These are phyloP conservation scores for Xerocomus amazonicus DNA, from an alignment of 1,284 basidiomycete species.

Conservation along the genomic window DNA sequence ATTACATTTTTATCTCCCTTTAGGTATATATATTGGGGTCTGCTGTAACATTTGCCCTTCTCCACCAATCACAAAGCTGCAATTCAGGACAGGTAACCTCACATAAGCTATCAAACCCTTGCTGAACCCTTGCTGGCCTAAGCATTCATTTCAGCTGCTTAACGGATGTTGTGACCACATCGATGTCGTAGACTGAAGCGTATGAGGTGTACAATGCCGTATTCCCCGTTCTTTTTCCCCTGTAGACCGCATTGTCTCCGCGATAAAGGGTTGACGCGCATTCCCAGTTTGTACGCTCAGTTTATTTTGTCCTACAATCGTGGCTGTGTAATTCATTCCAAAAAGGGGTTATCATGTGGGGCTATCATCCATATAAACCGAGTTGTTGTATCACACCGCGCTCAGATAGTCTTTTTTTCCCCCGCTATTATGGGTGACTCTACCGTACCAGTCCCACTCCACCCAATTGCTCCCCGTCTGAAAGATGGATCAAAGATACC, in stretches of 20 bases:
- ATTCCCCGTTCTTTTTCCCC: conserved; percentile 22
- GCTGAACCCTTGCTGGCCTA: too few relatives aligned
- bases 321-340: conserved; percentile 16
- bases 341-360: conserved; percentile 14
- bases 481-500: conserved; percentile 58
- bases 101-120: too few relatives aligned
- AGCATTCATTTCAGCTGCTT: too few relatives aligned
- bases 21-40: too few relatives aligned
- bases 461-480: conserved; percentile 71
- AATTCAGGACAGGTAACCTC: too few relatives aligned
- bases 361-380: conserved; percentile 18
- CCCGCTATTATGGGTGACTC: conserved; percentile 28
- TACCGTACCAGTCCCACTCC: conserved; percentile 34
- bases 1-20: too few relatives aligned
- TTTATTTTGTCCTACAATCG: neutral
- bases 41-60: too few relatives aligned
- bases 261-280: neutral
- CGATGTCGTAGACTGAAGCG: too few relatives aligned
- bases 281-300: neutral
- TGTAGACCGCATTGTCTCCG: conserved; percentile 24
- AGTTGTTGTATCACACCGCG: neutral
- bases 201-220: neutral
- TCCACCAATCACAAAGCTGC: too few relatives aligned
- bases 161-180: too few relatives aligned
- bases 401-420: neutral